Evolutionary conservation across 108 stramenopile genomes (phyloP), one percentile per base, ranked within the genome.

Genomic region (Cafeteria roenbergensis): DNA sequence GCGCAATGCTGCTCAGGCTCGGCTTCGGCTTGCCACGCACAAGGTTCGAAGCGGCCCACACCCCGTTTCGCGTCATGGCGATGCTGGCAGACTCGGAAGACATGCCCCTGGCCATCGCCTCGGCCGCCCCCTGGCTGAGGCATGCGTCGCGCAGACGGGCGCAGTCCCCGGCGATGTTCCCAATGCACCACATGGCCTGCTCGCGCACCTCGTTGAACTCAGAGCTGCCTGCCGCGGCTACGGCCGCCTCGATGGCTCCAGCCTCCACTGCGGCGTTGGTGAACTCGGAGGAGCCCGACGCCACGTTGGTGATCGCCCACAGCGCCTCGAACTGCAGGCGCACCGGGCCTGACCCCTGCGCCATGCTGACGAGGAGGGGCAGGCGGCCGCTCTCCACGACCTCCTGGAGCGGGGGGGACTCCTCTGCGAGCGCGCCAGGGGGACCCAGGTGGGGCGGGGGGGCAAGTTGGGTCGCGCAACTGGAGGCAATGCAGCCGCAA

Each of bases 321-420:
- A 94, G 94, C 38, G 97, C 93, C 79, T 99, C 97, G 75, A 99
- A 99, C 72, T 96, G 97, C 62, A n/a, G n/a, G n/a, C n/a, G n/a
- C n/a, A n/a, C n/a, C n/a, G n/a, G n/a, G n/a, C n/a, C n/a, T n/a
- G n/a, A n/a, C n/a, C n/a, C n/a, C n/a, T n/a, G n/a, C n/a, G n/a
- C n/a, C n/a, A n/a, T n/a, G n/a, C n/a, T n/a, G n/a, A n/a, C n/a
- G n/a, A n/a, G n/a, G n/a, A n/a, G n/a, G n/a, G n/a, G n/a, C n/a
- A n/a, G n/a, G n/a, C n/a, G n/a, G n/a, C n/a, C n/a, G n/a, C n/a
- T n/a, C n/a, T n/a, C n/a, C n/a, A n/a, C n/a, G n/a, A n/a, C n/a
- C n/a, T n/a, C n/a, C n/a, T n/a, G n/a, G n/a, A n/a, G n/a, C n/a
- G n/a, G n/a, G n/a, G n/a, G n/a, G n/a, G n/a, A n/a, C n/a, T n/a